phyloP scores from a whole-genome alignment of 129 eudicot genomes.

The Smallanthus sonchifolius region DNA sequence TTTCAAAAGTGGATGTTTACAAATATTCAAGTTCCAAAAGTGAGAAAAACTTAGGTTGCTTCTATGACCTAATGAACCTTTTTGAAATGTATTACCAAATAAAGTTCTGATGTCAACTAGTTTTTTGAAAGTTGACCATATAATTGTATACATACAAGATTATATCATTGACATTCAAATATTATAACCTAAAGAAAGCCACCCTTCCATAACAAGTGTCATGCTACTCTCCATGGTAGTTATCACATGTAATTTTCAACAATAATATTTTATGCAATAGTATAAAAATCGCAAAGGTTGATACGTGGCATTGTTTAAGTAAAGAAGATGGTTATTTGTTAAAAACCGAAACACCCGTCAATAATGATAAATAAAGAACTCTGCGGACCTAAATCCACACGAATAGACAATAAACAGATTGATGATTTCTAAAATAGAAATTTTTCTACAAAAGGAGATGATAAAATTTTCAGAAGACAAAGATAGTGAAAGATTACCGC shows the following conservation, averaged over 20 bases:
- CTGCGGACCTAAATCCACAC: background rate
- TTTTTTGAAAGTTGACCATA: conserved; percentile 7
- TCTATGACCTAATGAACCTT: conserved; percentile 22
- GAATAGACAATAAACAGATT: background rate
- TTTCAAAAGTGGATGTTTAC: background rate
- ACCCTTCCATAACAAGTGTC: conserved; percentile 26
- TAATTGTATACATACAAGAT: conserved; percentile 10
- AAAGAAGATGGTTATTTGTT: background rate
- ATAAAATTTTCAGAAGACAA: background rate
- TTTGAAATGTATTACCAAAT: conserved; percentile 17
- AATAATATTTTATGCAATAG: background rate
- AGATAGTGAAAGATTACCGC: background rate
- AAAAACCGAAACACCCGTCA: background rate
- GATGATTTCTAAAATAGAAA: background rate
- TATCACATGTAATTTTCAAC: conserved; percentile 2
- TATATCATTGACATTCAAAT: conserved; percentile 17
- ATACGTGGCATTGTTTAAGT: background rate
- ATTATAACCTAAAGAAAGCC: conserved; percentile 10
- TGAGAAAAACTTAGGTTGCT: conserved; percentile 15
- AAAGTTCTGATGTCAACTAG: background rate
- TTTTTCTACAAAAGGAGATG: conserved; percentile 3
- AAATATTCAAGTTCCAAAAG: background rate
- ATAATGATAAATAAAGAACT: background rate
- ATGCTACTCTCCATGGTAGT: conserved; percentile 8
- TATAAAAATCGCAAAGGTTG: background rate